Conservation (phyloP, 2,329 filamentous ascomycete genomes). For the Exophiala mesophila region DNA sequence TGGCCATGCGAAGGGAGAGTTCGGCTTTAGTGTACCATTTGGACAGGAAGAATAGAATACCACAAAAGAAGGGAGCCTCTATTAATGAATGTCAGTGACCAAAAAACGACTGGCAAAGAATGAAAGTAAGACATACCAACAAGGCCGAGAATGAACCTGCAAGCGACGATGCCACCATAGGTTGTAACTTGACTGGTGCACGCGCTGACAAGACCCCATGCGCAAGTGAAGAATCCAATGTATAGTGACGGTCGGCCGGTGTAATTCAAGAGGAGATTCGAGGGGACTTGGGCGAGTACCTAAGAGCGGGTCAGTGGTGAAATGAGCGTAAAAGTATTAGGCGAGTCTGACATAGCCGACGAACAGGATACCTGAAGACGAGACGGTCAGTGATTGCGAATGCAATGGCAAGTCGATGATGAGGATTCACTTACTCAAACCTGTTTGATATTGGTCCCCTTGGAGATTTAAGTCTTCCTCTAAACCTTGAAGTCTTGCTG, state of each 20-base stretch:
- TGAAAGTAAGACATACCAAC: constrained; percentile 30
- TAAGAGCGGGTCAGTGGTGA: constrained; percentile 48
- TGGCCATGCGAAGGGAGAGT: constrained; percentile 46
- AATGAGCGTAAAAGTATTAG: no score
- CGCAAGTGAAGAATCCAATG: constrained; percentile 39
- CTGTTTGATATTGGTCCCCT: constrained; percentile 20
- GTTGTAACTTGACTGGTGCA: constrained; percentile 40
- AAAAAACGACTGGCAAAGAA: no score
- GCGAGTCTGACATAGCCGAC: constrained; percentile 39
- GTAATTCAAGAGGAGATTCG: constrained; percentile 31
- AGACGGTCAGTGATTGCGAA: not conserved
- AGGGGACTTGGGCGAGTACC: constrained; percentile 51
- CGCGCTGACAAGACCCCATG: constrained; percentile 44
- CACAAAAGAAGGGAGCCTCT: constrained; percentile 45
- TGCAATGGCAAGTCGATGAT: not conserved
- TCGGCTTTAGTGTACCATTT: constrained; percentile 51
- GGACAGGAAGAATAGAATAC: constrained; percentile 46
- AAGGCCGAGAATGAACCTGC: constrained; percentile 42
- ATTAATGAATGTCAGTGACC: not conserved
- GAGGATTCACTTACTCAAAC: constrained; percentile 24
- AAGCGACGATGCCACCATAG: constrained; percentile 41
- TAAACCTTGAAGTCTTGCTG: constrained; percentile 40
- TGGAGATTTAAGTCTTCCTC: constrained; percentile 33
- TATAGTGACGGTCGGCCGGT: constrained; percentile 43
- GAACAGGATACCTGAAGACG: constrained; percentile 30